Evolutionary conservation across 176 grass and related monocot genomes (phyloP).

Genomic region (Eleusine coracana): DNA sequence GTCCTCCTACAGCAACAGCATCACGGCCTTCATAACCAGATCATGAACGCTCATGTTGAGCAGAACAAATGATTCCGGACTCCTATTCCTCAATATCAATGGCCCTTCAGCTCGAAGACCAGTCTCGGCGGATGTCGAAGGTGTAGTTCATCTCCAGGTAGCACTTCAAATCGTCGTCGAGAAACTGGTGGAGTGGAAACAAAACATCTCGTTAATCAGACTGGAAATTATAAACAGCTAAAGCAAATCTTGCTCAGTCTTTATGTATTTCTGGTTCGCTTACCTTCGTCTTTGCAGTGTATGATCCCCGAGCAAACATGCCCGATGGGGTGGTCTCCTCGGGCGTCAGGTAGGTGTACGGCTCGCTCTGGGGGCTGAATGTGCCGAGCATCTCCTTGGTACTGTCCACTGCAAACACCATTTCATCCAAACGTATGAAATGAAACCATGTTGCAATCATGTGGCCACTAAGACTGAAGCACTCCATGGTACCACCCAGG

Average conservation of each 20-base stretch:
- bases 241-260: too few species aligned
- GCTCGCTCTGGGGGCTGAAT: constrained; percentile 81
- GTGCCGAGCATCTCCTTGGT: constrained; percentile 92
- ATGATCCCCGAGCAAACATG: constrained; percentile 80
- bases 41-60: not conserved
- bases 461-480: not conserved
- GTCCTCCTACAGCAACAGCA: not conserved
- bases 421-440: not conserved
- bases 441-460: not conserved
- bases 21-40: not conserved
- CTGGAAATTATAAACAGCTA: not conserved
- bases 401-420: constrained; percentile 60
- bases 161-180: constrained; percentile 84
- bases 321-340: constrained; percentile 91
- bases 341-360: constrained; percentile 71
- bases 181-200: constrained; percentile 51
- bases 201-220: not conserved
- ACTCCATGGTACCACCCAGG: not conserved
- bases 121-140: constrained; percentile 88
- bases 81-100: not conserved
- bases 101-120: constrained; percentile 37
- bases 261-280: not conserved
- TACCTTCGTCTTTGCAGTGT: constrained; percentile 89
- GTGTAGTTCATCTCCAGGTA: constrained; percentile 94
- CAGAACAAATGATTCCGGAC: not conserved